Evolutionary conservation across 1,284 basidiomycete genomes (phyloP), one percentile per base, ranked within the genome.

Genomic region (Marasmius oreades): DNA sequence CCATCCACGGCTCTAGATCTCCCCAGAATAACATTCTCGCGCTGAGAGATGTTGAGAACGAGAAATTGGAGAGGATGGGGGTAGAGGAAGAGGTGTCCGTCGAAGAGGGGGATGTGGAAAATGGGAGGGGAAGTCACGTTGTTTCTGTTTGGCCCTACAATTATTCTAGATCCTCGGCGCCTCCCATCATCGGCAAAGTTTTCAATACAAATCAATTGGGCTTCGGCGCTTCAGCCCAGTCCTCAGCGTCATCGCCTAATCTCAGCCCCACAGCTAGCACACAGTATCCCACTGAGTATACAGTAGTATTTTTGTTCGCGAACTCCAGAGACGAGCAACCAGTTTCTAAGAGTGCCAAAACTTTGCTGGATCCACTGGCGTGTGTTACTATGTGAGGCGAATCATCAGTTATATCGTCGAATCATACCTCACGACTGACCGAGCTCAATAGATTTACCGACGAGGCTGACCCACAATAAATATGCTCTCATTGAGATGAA

Each of bases 271-370:
- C 14, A 65, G 73, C 52, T 73, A 76, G 44, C 84, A 82, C n/a
- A 53, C 84, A 83, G 64, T 87, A 81, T 61, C 82, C 85, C 36
- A 90, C 86, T 69, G 93, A 95, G 72, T 93, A 90, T 67, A n/a
- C n/a, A n/a, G n/a, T n/a, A 92, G 89, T 69, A 92, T 95, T 56
- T 95, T 95, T 64, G 92, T 95, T 1, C 93, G 93, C 37, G 92
- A 95, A 91, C 91, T 5, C 89, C 92, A 20, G 92, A 94, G 71
- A 92, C 91, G 3, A 92, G 90, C 60, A 93, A 95, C 70, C 44
- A 93, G 90, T n/a, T 67, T 93, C 92, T 71, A 93, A 92, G 75
- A 94, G 91, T 67, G 93, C 93, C 31, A 95, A 95, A 74, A 94
- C 95, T 62, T 94, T 95, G 92, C 75, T 92, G 46, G 93, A 95